A percentile compares a stretch with the other conserved stretches of the same genome.
phyloP scores from a whole-genome alignment of 2,329 filamentous ascomycete species.

The Hypoxylon sp. region DNA sequence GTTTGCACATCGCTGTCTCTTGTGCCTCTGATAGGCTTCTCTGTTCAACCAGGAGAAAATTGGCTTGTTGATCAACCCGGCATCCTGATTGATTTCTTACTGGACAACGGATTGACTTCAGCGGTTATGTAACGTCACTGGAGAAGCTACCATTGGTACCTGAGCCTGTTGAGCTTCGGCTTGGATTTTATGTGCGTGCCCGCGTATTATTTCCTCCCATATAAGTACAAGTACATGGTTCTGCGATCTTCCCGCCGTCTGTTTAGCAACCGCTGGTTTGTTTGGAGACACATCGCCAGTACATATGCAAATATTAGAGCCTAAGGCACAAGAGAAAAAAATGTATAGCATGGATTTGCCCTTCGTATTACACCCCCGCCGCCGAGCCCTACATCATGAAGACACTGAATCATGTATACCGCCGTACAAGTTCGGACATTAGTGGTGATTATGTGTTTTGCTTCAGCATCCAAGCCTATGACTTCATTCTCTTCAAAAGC shows the following conservation, averaged over 20 bases:
- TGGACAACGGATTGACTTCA: constrained; percentile 1
- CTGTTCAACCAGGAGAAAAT: constrained; percentile 22
- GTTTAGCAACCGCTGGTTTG: neutral
- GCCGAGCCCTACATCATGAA: neutral
- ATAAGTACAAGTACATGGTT: neutral
- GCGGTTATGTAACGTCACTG: constrained; percentile 23
- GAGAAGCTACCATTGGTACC: constrained; percentile 9
- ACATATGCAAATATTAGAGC: neutral
- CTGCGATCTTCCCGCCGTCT: neutral
- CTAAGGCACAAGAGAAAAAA: neutral
- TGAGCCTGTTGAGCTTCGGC: constrained; percentile 9
- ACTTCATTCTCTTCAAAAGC: constrained; percentile 3
- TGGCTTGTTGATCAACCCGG: constrained; percentile 24
- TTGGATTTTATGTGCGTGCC: constrained; percentile 4
- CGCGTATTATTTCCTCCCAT: neutral
- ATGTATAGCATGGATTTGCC: neutral
- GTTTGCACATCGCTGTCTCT: constrained; percentile 40
- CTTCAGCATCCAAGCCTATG: neutral
- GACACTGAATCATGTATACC: neutral
- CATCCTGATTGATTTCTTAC: constrained; percentile 7
- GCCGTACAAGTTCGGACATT: neutral
- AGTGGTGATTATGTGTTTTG: neutral
- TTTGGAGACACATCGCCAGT: neutral
- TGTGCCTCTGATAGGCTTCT: constrained; percentile 39
- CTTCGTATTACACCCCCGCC: neutral